A percentile compares a stretch with the other conserved stretches of the same genome.
These are phyloP conservation scores for Hericium erinaceus DNA, from an alignment of 768 basidiomycete species.

Conservation along the genomic window DNA sequence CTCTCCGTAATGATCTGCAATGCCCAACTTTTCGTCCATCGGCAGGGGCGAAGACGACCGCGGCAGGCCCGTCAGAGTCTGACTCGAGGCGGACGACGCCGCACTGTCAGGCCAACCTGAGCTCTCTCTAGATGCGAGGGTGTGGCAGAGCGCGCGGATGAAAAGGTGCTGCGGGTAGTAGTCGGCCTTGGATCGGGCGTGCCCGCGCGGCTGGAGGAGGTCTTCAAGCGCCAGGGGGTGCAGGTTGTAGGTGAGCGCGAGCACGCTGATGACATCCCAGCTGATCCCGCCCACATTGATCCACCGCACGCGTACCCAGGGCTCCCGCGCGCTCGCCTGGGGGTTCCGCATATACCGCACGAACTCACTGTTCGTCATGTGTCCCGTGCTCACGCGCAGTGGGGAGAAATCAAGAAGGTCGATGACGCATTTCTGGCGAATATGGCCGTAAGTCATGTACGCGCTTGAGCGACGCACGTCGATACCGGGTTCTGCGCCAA, in stretches of 20 bases:
- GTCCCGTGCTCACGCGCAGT: constrained; percentile 40
- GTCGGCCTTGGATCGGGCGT: constrained; percentile 55
- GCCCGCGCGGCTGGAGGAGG: constrained; percentile 40
- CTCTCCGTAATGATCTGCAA: constrained; percentile 16
- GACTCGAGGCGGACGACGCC: not conserved
- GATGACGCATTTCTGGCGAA: constrained; percentile 53
- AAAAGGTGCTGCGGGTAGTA: constrained; percentile 68
- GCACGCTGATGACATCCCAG: constrained; percentile 65
- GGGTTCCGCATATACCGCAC: constrained; percentile 41
- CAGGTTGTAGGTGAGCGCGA: constrained; percentile 55
- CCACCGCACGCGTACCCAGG: constrained; percentile 67
- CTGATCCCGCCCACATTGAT: constrained; percentile 60
- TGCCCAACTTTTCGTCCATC: constrained; percentile 11
- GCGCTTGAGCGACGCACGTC: constrained; percentile 56
- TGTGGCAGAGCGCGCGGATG: constrained; percentile 57
- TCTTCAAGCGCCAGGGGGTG: constrained; percentile 71
- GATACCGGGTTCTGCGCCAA: constrained; percentile 65
- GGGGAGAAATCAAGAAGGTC: constrained; percentile 61
- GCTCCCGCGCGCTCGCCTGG: constrained; percentile 35
- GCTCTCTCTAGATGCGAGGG: constrained; percentile 24
- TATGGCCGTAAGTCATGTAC: constrained; percentile 44
- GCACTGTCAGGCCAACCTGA: not conserved
- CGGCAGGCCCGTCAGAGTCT: constrained; percentile 20
- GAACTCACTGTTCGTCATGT: constrained; percentile 55
- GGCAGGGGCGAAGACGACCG: constrained; percentile 26